Conservation (phyloP, 305 asterid genomes). For the Vinca major region DNA sequence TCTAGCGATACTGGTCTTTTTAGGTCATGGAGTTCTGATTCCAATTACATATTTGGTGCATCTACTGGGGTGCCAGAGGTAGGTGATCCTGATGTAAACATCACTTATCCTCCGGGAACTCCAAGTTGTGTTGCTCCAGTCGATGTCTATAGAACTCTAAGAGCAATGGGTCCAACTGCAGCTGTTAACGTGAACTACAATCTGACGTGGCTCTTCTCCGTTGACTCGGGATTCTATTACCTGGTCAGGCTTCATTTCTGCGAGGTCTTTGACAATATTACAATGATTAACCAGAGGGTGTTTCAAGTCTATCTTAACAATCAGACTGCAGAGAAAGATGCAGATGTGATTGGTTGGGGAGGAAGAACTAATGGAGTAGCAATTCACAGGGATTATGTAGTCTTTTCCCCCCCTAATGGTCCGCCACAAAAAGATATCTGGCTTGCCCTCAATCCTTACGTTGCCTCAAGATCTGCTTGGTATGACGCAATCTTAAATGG, state of each 20-base stretch:
- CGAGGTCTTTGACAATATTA: constrained; percentile 39
- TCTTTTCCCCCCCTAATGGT: constrained; percentile 34
- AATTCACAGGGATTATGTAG: constrained; percentile 47
- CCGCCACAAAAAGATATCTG: constrained; percentile 50
- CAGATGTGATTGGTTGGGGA: constrained; percentile 73
- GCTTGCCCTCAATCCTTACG: constrained; percentile 57
- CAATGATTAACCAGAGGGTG: constrained; percentile 50
- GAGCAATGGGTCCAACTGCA: constrained; percentile 72
- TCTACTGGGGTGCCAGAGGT: constrained; percentile 48
- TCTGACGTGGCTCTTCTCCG: constrained; percentile 55
- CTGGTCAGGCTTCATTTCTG: constrained; percentile 89
- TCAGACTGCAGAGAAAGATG: constrained; percentile 48
- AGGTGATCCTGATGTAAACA: constrained; percentile 44
- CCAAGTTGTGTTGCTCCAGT: constrained; percentile 62
- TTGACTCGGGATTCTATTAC: constrained; percentile 70
- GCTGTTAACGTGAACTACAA: constrained; percentile 48
- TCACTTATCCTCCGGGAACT: constrained; percentile 34
- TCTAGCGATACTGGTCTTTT: constrained; percentile 65
- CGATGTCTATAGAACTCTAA: constrained; percentile 52
- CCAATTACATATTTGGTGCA: constrained; percentile 41
- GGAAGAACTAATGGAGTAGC: constrained; percentile 40
- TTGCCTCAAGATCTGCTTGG: constrained; percentile 21
- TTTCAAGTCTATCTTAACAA: constrained; percentile 54
- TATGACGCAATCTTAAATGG: constrained; percentile 77
- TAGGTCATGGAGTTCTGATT: constrained; percentile 65